Evolutionary conservation across 1,284 basidiomycete genomes (phyloP).

Genomic region (Ganoderma sp.): DNA sequence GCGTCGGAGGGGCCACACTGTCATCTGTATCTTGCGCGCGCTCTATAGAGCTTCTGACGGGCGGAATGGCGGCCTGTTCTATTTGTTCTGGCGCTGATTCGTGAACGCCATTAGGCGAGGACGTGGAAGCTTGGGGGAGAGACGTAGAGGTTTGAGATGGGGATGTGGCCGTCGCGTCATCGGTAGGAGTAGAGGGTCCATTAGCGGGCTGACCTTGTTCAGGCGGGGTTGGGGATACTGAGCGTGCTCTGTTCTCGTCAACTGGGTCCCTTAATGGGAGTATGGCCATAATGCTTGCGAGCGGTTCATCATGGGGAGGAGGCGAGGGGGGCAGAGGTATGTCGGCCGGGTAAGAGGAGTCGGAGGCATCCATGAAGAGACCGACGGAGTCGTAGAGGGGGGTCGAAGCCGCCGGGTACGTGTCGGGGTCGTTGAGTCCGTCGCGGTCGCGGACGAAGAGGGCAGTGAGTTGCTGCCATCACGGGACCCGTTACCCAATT

Average conservation of each 20-base stretch:
- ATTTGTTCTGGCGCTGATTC: conserved; percentile 7
- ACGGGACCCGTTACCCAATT: conserved; percentile 34
- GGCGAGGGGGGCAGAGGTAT: conserved; percentile 39
- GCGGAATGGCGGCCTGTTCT: background rate
- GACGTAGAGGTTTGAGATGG: conserved; percentile 14
- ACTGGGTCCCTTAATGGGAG: conserved; percentile 31
- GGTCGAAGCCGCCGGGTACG: conserved; percentile 26
- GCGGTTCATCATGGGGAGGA: conserved; percentile 34
- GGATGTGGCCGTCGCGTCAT: conserved; percentile 14
- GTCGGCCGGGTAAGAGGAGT: conserved; percentile 35
- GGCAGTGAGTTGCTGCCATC: conserved; percentile 31
- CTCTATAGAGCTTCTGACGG: background rate
- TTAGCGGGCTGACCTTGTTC: conserved; percentile 14
- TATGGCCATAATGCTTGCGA: conserved; percentile 27
- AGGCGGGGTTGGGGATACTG: conserved; percentile 12
- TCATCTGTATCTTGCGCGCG: conserved; percentile 17
- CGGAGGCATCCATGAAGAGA: conserved; percentile 35
- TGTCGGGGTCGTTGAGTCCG: conserved; percentile 19
- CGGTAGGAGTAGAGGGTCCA: conserved; percentile 13
- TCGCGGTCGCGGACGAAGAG: conserved; percentile 20
- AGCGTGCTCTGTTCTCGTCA: conserved; percentile 31
- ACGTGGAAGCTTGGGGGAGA: background rate
- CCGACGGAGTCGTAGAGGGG: conserved; percentile 20
- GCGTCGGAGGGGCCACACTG: conserved; percentile 33
- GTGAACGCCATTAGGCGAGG: conserved; percentile 7